These are phyloP conservation scores for Colletotrichum tanaceti DNA, from an alignment of 2,329 filamentous ascomycete species.

Conservation along the genomic window DNA sequence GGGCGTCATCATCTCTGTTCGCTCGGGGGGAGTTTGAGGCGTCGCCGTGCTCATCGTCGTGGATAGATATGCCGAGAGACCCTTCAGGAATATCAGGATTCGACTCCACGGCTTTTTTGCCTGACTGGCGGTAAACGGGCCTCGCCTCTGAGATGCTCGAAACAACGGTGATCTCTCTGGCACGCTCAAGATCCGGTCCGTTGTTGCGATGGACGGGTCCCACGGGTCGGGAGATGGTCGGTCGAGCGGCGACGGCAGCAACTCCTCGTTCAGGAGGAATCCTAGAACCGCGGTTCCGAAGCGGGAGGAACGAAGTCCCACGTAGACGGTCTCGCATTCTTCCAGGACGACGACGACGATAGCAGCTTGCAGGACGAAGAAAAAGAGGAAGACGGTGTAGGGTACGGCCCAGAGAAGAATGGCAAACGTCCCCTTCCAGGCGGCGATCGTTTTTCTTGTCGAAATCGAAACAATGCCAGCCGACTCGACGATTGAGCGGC, in stretches of 20 bases:
- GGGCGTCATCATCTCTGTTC: neutral
- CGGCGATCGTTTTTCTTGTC: neutral
- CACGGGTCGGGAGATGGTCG: conserved; percentile 51
- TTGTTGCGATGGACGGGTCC: conserved; percentile 54
- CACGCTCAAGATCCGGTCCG: conserved; percentile 51
- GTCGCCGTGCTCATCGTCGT: neutral
- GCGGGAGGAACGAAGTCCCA: conserved; percentile 30
- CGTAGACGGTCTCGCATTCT: conserved; percentile 36
- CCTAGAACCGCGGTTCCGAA: conserved; percentile 19
- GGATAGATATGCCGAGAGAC: neutral
- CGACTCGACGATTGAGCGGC: neutral
- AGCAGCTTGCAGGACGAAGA: neutral
- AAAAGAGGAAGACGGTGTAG: conserved; percentile 15
- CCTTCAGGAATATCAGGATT: neutral
- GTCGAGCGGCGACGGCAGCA: neutral
- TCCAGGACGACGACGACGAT: conserved; percentile 16
- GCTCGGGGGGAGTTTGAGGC: neutral
- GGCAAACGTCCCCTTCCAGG: neutral
- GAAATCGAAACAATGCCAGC: neutral
- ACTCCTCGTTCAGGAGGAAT: neutral
- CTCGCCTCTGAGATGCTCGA: conserved; percentile 46
- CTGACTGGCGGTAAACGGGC: neutral
- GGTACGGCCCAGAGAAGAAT: conserved; percentile 5
- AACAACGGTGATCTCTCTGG: conserved; percentile 51
- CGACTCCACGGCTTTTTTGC: neutral